These are phyloP conservation scores for Knoxia roxburghii DNA, from an alignment of 257 asterid species.

Conservation along the genomic window DNA sequence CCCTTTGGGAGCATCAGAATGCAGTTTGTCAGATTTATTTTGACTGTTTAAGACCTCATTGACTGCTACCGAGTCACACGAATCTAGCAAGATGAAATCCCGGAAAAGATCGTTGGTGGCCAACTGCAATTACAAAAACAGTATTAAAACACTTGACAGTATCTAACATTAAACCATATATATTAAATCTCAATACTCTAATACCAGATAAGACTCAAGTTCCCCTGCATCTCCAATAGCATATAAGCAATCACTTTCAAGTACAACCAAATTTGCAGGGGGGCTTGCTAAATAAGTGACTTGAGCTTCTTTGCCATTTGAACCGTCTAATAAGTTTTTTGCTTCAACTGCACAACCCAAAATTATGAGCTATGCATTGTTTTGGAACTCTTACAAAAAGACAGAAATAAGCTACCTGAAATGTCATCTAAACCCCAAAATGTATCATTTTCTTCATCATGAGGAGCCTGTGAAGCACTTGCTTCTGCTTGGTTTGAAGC, in stretches of 20 bases:
- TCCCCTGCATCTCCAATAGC: constrained; percentile 73
- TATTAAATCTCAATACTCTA: constrained; percentile 10
- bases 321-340: constrained; percentile 52
- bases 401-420: constrained; percentile 45
- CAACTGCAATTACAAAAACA: constrained; percentile 48
- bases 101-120: constrained; percentile 76
- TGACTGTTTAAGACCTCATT: constrained; percentile 43
- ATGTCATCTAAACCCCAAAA: constrained; percentile 81
- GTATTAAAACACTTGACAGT: constrained; percentile 14
- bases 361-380: constrained; percentile 16
- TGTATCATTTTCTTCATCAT: constrained; percentile 48
- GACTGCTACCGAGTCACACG: constrained; percentile 65
- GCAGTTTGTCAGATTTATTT: constrained; percentile 42
- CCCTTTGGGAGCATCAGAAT: constrained; percentile 29
- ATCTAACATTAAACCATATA: constrained; percentile 4
- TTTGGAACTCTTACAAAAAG: constrained; percentile 8
- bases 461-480: constrained; percentile 31
- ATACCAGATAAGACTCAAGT: constrained; percentile 94
- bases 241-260: constrained; percentile 96
- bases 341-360: constrained; percentile 57
- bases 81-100: constrained; percentile 77
- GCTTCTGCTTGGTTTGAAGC: constrained; percentile 39
- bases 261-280: constrained; percentile 91
- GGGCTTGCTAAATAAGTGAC: constrained; percentile 52
- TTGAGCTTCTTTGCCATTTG: constrained; percentile 33